Base-by-base conservation (phyloP, 2,329 filamentous ascomycete species). In the Rhytidhysteron rufulum region DNA sequence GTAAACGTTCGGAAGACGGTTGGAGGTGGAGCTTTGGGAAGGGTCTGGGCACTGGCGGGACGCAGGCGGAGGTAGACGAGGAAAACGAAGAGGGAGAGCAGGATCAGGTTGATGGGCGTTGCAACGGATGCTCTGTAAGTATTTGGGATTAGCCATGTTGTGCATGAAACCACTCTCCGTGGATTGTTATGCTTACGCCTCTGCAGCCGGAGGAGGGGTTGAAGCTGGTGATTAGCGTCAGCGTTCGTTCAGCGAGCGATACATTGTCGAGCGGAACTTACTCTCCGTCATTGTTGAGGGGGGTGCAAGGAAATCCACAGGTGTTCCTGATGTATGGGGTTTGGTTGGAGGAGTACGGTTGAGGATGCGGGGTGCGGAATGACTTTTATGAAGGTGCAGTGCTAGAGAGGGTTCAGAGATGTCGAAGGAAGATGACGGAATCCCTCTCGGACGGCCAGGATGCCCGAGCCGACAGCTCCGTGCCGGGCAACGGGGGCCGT, bases 1-100 rank as follows among this genome's bases (percentile, higher is more conserved):
- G 83, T 91, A 72, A 88, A 95, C 49, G 86, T 86, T 37, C 86
- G 87, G 63, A 91, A 96, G 48, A 96, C 83, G 34, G 93, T 81
- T 4, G 88, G 88, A 4, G 82, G 77, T 11, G 79, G 76, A 20
- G 72, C 69, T 43, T 70, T 68, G 18, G 79, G 78, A 16, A 83
- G 72, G 4, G 65, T 65, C 31, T 72, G 62, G 24, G 73, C 67
- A 7, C 70, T 63, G 43, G 71, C 69, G 34, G 79, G 78, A 32
- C 77, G 75, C 50, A 82, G 71, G 50, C 79, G 79, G 54, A 74
- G 68, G 65, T 82, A 83, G 32, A 77, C 58, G 22, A 81, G 61
- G 48, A 80, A 55, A 39, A 72, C 60, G 59, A 83, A 76, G 47
- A 82, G 69, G 37, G 78, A 71, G 55, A 80, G 55, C 39, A 83